phyloP scores from a whole-genome alignment of 805 yeast species.

The Saccharomycopsis selenospora region DNA sequence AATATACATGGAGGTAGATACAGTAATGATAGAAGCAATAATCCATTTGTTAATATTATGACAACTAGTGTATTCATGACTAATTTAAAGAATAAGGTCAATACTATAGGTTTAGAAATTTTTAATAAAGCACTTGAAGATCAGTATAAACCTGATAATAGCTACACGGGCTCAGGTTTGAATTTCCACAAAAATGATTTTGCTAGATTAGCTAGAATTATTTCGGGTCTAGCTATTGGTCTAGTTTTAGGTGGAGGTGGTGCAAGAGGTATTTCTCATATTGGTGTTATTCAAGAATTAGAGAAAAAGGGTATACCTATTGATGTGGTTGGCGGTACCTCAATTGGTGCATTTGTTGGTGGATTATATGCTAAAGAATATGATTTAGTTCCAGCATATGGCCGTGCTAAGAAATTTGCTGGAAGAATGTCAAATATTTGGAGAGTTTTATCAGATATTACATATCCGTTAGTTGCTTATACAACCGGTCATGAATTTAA shows the following conservation, averaged over 20 bases:
- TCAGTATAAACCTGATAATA: constrained; percentile 11
- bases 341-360: constrained; percentile 93
- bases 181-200: constrained; percentile 72
- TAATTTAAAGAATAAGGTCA: not conserved
- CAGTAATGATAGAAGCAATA: not conserved
- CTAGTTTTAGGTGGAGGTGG: constrained; percentile 97
- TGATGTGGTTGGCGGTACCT: constrained; percentile 92
- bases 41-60: not conserved
- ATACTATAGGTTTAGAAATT: not conserved
- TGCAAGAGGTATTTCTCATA: constrained; percentile 87
- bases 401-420: constrained; percentile 80
- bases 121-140: not conserved
- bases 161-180: no score
- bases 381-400: constrained; percentile 84
- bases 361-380: constrained; percentile 91
- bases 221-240: constrained; percentile 92
- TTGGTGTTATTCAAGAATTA: constrained; percentile 84
- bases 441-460: constrained; percentile 77
- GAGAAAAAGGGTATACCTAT: constrained; percentile 92
- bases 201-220: constrained; percentile 76
- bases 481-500: constrained; percentile 97
- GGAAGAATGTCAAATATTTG: constrained; percentile 76
- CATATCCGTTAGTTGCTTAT: constrained; percentile 90
- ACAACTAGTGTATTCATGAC: not conserved
- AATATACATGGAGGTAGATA: constrained; percentile 10